Conservation (phyloP, 352 stramenopile species). For the Peronospora belbahrii region DNA sequence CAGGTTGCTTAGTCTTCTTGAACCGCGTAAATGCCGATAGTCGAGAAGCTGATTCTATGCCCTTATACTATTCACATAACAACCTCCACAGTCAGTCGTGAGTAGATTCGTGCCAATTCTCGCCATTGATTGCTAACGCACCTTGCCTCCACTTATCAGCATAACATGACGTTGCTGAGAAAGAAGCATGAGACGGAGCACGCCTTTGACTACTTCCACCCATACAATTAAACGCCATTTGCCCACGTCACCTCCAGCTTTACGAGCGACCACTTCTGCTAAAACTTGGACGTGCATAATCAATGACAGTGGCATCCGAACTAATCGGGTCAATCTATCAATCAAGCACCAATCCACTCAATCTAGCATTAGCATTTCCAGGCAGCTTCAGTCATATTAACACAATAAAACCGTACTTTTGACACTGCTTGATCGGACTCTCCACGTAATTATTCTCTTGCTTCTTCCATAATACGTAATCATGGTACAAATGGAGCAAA, state of each 20-base stretch:
- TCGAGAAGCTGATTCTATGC: conserved; percentile 35
- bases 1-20: conserved; percentile 51
- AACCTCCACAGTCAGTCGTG: no score
- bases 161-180: conserved; percentile 48
- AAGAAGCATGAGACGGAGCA: conserved; percentile 60
- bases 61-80: conserved; percentile 49
- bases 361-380: background rate
- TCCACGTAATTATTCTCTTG: conserved; percentile 10
- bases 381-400: background rate
- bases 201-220: conserved; percentile 66
- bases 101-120: background rate
- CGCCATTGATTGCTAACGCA: conserved; percentile 7
- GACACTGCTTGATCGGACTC: conserved; percentile 6
- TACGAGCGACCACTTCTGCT: conserved; percentile 64
- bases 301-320: conserved; percentile 68
- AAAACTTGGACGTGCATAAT: conserved; percentile 77
- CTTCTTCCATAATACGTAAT: conserved; percentile 75
- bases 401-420: conserved; percentile 23
- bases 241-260: conserved; percentile 53
- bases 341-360: background rate
- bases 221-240: conserved; percentile 79
- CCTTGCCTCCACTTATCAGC: conserved; percentile 53
- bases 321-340: conserved; percentile 41
- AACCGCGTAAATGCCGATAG: conserved; percentile 54
- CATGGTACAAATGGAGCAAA: conserved; percentile 71